A percentile compares a stretch with the other conserved stretches of the same genome.
Conservation (phyloP, 2,329 filamentous ascomycete genomes). For the Capronia americana region DNA sequence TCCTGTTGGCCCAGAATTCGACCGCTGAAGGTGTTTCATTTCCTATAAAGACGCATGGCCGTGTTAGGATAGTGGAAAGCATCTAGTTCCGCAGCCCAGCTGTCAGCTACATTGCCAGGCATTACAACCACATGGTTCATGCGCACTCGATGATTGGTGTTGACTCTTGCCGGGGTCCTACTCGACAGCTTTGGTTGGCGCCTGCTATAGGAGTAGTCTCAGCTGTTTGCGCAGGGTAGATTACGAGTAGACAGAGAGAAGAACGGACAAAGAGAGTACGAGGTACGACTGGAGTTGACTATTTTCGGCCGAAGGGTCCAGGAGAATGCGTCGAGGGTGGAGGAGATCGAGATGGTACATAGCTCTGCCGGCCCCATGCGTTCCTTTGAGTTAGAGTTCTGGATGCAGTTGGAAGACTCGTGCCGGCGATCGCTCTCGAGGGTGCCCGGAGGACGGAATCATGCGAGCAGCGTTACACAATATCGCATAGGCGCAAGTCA, state of each 20-base stretch:
- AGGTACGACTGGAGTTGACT: background rate
- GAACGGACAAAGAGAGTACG: background rate
- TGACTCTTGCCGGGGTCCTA: background rate
- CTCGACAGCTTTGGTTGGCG: background rate
- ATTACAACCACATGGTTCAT: conserved; percentile 8
- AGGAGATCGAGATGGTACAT: background rate
- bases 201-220: background rate
- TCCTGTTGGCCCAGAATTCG: conserved; percentile 1
- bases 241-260: background rate
- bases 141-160: conserved; percentile 10
- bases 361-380: background rate
- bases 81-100: background rate
- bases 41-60: background rate
- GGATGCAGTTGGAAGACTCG: conserved; percentile 5
- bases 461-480: background rate
- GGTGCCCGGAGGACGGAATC: background rate
- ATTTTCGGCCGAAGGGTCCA: background rate
- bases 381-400: background rate
- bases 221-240: background rate
- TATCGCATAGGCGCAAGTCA: background rate
- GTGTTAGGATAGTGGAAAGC: conserved; percentile 1
- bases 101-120: background rate
- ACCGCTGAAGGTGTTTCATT: background rate
- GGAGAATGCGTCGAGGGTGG: background rate
- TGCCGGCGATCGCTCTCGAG: conserved; percentile 4